phyloP scores from a whole-genome alignment of 2,329 filamentous ascomycete species.

The Tolypocladium ovalisporum region DNA sequence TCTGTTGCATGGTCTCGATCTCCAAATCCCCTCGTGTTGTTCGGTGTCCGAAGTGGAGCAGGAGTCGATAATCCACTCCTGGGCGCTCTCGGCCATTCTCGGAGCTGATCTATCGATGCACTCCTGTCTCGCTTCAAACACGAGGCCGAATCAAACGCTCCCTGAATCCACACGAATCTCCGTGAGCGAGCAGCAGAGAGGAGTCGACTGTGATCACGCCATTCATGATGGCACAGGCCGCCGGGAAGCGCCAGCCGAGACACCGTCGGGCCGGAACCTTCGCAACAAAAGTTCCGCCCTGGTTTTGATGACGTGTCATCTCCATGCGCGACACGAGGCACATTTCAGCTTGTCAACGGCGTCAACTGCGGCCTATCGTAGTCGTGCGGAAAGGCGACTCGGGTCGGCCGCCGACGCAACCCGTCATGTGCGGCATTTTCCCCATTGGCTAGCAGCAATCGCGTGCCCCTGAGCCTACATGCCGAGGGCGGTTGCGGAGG shows the following conservation, averaged over 20 bases:
- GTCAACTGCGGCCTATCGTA: neutral
- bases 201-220: neutral
- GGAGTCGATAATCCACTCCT: neutral
- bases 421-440: neutral
- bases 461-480: neutral
- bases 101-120: neutral
- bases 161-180: neutral
- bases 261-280: neutral
- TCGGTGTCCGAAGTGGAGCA: too few species aligned
- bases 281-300: neutral
- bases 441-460: neutral
- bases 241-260: neutral
- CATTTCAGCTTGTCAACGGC: neutral
- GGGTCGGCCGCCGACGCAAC: neutral
- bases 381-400: neutral
- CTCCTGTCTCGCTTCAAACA: too few species aligned
- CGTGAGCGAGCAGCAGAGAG: neutral
- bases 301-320: neutral
- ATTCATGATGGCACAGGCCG: neutral
- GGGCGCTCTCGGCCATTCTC: too few species aligned
- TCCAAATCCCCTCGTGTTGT: too few species aligned
- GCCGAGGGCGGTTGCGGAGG: neutral
- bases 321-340: neutral
- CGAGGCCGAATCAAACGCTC: too few species aligned
- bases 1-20: too few species aligned